Conservation (phyloP, 768 basidiomycete species). For the Kwoniella newhampshirensis region DNA sequence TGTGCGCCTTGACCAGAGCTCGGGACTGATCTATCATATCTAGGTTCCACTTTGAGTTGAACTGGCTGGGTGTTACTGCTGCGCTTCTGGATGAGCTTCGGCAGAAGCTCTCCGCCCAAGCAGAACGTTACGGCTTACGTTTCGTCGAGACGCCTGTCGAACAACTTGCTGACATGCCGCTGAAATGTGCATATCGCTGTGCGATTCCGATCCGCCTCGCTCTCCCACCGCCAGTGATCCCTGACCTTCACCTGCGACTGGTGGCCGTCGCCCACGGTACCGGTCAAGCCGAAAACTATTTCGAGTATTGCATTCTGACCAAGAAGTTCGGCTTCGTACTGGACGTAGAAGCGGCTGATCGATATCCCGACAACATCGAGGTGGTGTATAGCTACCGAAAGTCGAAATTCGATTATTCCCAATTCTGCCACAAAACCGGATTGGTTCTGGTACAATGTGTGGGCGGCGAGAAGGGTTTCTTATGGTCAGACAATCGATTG, state of each 20-base stretch:
- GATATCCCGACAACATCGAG: conserved; percentile 78
- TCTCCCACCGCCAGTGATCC: conserved; percentile 67
- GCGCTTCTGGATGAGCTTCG: conserved; percentile 85
- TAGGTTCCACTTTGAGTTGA: conserved; percentile 88
- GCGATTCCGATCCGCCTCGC: conserved; percentile 80
- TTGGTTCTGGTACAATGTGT: conserved; percentile 86
- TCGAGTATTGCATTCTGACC: conserved; percentile 72
- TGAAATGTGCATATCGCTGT: conserved; percentile 85
- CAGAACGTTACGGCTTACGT: conserved; percentile 84
- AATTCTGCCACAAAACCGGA: conserved; percentile 88
- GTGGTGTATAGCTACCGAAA: conserved; percentile 83
- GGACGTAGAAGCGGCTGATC: conserved; percentile 67
- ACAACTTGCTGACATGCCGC: conserved; percentile 81
- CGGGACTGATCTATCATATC: not conserved
- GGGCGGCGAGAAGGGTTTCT: conserved; percentile 73
- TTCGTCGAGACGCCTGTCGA: conserved; percentile 91
- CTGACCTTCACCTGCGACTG: conserved; percentile 67
- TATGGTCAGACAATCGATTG: conserved; percentile 85
- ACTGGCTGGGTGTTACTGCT: conserved; percentile 94
- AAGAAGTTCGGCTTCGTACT: conserved; percentile 73
- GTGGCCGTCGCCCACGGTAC: conserved; percentile 70
- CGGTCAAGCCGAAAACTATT: conserved; percentile 62
- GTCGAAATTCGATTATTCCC: conserved; percentile 72
- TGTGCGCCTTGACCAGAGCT: not conserved
- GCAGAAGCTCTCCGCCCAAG: conserved; percentile 73